Conservation (phyloP, 345 rosid species). For the Jatropha curcas region DNA sequence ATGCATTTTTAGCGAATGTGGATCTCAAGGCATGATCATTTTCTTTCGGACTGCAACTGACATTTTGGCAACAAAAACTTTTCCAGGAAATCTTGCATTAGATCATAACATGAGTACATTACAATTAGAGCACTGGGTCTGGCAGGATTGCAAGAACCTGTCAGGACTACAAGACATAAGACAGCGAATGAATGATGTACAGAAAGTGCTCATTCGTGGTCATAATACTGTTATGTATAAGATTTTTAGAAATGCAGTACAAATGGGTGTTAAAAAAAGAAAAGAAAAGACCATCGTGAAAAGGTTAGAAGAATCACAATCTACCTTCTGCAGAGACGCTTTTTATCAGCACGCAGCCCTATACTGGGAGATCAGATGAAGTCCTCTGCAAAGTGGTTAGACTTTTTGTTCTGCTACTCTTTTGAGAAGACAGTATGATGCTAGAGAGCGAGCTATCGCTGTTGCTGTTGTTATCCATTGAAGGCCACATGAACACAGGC, state of each 20-base stretch:
- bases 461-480: neutral
- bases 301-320: neutral
- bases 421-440: constrained; percentile 21
- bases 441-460: constrained; percentile 9
- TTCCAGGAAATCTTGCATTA: neutral
- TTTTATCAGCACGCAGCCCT: neutral
- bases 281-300: neutral
- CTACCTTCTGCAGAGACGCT: neutral
- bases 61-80: neutral
- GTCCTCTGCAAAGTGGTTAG: neutral
- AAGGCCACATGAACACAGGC: constrained; percentile 45
- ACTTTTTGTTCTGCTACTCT: neutral
- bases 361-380: neutral
- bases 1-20: neutral
- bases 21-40: neutral
- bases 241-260: neutral
- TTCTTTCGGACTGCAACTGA: neutral
- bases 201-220: neutral
- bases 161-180: neutral
- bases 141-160: neutral
- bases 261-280: neutral
- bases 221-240: neutral
- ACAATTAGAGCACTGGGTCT: neutral
- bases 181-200: neutral
- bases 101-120: neutral